A percentile compares a stretch with the other conserved stretches of the same genome.
Conservation (phyloP, 257 asterid genomes). For the Osmanthus fragrans region DNA sequence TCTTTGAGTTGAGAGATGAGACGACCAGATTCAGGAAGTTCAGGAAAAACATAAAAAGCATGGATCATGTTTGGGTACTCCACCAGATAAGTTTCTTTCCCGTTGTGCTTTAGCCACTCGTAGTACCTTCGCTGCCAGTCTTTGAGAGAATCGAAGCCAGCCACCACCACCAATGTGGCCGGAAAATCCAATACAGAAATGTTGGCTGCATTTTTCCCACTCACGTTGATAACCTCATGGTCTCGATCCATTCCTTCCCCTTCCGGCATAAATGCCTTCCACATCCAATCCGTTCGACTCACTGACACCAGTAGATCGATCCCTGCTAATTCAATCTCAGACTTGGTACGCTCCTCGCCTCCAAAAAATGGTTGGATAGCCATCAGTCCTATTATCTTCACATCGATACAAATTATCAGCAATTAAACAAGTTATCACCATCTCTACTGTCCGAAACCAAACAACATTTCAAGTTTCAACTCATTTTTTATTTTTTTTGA, state of each 20-base stretch:
- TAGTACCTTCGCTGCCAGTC: slow-evolving; percentile 74
- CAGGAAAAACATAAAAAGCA: slow-evolving; percentile 69
- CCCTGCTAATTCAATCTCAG: slow-evolving; percentile 45
- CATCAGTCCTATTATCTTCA: slow-evolving; percentile 60
- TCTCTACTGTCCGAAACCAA: neutral
- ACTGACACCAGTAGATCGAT: slow-evolving; percentile 44
- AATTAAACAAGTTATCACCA: neutral
- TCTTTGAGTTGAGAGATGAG: slow-evolving; percentile 40
- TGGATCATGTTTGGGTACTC: slow-evolving; percentile 71
- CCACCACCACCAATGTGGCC: slow-evolving; percentile 61
- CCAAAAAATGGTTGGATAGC: slow-evolving; percentile 84
- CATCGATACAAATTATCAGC: too few species aligned
- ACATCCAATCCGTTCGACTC: slow-evolving; percentile 53
- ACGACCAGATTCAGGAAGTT: slow-evolving; percentile 52
- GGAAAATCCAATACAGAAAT: slow-evolving; percentile 61
- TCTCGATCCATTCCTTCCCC: slow-evolving; percentile 47
- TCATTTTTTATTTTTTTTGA: neutral
- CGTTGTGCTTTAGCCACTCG: slow-evolving; percentile 58
- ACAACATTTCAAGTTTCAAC: neutral
- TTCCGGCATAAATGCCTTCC: slow-evolving; percentile 59
- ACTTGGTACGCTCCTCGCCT: slow-evolving; percentile 58
- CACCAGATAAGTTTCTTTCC: slow-evolving; percentile 54
- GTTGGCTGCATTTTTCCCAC: slow-evolving; percentile 70
- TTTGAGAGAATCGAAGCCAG: slow-evolving; percentile 67
- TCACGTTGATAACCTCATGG: slow-evolving; percentile 63